Conservation (phyloP, 805 yeast genomes). For the Candida lessepsii region DNA sequence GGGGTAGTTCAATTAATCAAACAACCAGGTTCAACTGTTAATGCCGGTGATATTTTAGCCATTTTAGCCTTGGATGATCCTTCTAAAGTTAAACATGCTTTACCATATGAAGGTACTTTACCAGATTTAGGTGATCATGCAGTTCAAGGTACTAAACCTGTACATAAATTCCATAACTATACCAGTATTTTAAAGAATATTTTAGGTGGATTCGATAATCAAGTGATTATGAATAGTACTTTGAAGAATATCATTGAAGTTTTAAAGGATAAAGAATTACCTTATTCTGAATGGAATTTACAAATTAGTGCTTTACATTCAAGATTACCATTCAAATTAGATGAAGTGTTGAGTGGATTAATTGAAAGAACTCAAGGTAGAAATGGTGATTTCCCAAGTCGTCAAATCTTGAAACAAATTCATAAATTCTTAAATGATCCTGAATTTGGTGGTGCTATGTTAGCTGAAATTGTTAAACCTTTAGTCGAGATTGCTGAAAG, state of each 20-base stretch:
- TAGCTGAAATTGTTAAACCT: conserved; percentile 64
- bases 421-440: conserved; percentile 57
- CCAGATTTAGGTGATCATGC: conserved; percentile 86
- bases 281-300: conserved; percentile 88
- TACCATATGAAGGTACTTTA: conserved; percentile 90
- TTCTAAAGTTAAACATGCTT: conserved; percentile 93
- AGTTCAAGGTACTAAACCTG: conserved; percentile 80
- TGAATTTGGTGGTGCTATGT: conserved; percentile 42
- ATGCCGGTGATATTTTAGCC: conserved; percentile 96
- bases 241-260: conserved; percentile 69
- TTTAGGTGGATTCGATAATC: conserved; percentile 90
- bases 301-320: conserved; percentile 89
- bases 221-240: conserved; percentile 86
- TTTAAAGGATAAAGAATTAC: conserved; percentile 76
- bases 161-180: conserved; percentile 63
- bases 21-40: conserved; percentile 97
- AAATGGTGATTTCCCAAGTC: conserved; percentile 89
- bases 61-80: conserved; percentile 95
- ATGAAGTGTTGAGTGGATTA: conserved; percentile 59
- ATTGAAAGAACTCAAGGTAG: conserved; percentile 66
- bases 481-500: conserved; percentile 66
- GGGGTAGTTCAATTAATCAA: conserved; percentile 91
- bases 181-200: conserved; percentile 70
- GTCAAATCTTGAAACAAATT: conserved; percentile 70
- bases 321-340: conserved; percentile 78